These are phyloP conservation scores for Stenogyne calaminthoides DNA, from an alignment of 305 asterid genomes.

Conservation along the genomic window DNA sequence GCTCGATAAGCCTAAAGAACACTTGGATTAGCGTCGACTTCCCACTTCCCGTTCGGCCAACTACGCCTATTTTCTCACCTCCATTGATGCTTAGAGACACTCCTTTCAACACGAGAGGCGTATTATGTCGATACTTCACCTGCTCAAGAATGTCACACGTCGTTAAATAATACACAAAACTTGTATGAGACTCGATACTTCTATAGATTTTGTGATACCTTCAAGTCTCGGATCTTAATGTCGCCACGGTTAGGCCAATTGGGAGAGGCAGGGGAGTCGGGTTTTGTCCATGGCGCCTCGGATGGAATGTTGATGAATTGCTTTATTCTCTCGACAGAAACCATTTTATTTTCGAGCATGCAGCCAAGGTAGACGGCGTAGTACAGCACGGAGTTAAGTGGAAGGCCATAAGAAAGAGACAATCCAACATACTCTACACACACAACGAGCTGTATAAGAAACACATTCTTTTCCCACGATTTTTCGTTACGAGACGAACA, in stretches of 20 bases:
- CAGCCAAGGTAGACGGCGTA: constrained; percentile 49
- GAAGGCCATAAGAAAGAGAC: constrained; percentile 79
- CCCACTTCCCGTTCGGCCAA: constrained; percentile 83
- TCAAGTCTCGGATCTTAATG: constrained; percentile 53
- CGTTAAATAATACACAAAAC: background rate
- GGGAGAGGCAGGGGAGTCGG: constrained; percentile 39
- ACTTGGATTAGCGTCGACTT: constrained; percentile 78
- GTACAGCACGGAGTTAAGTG: constrained; percentile 52
- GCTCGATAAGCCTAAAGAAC: constrained; percentile 73
- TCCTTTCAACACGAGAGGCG: constrained; percentile 73
- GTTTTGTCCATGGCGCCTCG: constrained; percentile 61
- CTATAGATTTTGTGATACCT: too few species aligned
- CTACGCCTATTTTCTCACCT: constrained; percentile 68
- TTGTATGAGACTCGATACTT: too few species aligned
- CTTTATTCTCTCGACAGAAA: constrained; percentile 77
- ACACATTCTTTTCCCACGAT: background rate
- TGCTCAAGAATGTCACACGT: constrained; percentile 32
- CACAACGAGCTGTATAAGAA: background rate
- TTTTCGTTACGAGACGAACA: background rate
- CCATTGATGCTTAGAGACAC: constrained; percentile 55
- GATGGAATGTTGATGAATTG: constrained; percentile 63
- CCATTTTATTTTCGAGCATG: constrained; percentile 60
- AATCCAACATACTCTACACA: constrained; percentile 57
- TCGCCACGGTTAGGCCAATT: constrained; percentile 65
- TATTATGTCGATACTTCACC: constrained; percentile 68